Evolutionary conservation across 306 rosid genomes (phyloP).

Genomic region (Inga leiocalycina): DNA sequence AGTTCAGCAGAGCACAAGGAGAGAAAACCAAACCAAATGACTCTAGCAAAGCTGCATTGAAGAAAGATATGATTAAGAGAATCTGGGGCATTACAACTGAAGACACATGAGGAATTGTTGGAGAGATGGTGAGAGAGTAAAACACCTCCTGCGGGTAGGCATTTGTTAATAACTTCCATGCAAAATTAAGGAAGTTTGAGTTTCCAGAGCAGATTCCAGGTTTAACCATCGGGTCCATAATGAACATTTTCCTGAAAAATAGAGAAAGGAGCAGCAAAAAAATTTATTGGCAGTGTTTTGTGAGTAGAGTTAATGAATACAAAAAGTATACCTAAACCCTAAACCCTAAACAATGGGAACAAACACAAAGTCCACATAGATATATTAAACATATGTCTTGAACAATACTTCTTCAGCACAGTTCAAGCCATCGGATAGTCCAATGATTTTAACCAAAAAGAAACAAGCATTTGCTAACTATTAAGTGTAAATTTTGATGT

Average conservation of each 20-base stretch:
- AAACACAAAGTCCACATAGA: not conserved
- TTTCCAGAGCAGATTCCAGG: not conserved
- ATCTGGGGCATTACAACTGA: not conserved
- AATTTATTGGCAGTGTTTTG: not conserved
- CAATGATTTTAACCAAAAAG: not conserved
- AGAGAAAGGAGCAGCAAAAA: not conserved
- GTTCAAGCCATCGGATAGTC: not conserved
- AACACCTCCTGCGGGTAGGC: not conserved
- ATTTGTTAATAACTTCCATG: not conserved
- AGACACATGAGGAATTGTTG: not conserved
- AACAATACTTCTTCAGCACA: not conserved
- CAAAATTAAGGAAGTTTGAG: not conserved
- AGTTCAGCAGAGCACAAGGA: not conserved
- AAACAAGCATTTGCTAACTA: not conserved
- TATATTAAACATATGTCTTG: not conserved
- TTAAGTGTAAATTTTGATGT: not conserved
- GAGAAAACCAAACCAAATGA: not conserved
- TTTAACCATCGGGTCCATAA: not conserved
- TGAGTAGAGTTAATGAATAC: not conserved
- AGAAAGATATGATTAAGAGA: not conserved
- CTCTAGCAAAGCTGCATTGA: not conserved
- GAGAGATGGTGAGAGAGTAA: not conserved
- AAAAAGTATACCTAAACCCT: not conserved
- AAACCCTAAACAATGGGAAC: not conserved
- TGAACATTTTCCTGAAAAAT: not conserved